Conservation (phyloP, 129 eudicot genomes). For the Glebionis coronaria region DNA sequence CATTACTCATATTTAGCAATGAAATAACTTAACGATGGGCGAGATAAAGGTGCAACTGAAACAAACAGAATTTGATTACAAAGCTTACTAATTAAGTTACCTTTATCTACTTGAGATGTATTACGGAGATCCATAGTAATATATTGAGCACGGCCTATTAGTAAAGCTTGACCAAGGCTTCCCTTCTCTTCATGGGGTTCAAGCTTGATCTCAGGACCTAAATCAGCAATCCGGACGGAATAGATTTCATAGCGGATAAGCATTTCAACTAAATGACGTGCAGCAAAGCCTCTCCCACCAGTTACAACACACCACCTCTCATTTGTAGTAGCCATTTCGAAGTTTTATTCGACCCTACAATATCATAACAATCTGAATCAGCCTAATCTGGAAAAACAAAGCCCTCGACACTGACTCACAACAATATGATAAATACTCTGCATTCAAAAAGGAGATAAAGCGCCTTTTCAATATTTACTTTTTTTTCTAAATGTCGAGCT, state of each 20-base stretch:
- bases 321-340: constrained; percentile 39
- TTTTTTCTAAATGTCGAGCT: not conserved
- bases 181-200: constrained; percentile 67
- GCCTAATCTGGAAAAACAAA: not conserved
- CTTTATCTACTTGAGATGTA: constrained; percentile 76
- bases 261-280: constrained; percentile 87
- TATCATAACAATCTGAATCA: constrained; percentile 3
- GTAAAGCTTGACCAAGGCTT: constrained; percentile 60
- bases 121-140: constrained; percentile 78
- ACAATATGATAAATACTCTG: not conserved
- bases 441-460: not conserved
- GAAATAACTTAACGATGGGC: not conserved
- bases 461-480: constrained; percentile 3
- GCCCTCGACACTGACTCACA: not conserved
- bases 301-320: constrained; percentile 96
- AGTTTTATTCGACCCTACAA: constrained; percentile 16
- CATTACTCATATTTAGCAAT: not conserved
- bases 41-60: not conserved
- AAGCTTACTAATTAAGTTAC: constrained; percentile 34
- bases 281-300: constrained; percentile 98
- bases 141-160: constrained; percentile 70
- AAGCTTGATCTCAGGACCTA: constrained; percentile 56
- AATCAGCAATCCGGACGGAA: constrained; percentile 74
- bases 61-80: too few relatives aligned
- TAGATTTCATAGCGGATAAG: constrained; percentile 70